phyloP scores from a whole-genome alignment of 2,329 filamentous ascomycete species.

The Diaporthe velutina region DNA sequence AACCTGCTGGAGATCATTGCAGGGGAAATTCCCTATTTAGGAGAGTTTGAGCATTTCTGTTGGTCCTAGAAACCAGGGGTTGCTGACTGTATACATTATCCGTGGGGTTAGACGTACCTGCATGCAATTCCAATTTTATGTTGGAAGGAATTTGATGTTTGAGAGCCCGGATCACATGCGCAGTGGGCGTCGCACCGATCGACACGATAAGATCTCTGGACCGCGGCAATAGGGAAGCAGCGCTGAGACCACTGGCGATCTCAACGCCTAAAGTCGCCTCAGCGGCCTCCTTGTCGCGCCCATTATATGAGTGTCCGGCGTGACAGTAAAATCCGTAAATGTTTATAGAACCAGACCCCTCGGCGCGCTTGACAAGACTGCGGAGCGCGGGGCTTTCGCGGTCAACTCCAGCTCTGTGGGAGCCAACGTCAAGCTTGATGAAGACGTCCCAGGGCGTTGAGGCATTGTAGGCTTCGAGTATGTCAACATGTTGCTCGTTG shows the following conservation, averaged over 20 bases:
- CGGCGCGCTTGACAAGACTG: neutral
- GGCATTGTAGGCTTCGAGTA: neutral
- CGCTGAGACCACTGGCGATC: neutral
- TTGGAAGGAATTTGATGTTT: neutral
- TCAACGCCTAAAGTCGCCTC: neutral
- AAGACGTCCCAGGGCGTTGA: neutral
- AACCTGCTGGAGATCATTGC: neutral
- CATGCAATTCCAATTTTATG: neutral
- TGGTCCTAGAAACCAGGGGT: neutral
- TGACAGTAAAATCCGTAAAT: neutral
- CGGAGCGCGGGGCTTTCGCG: neutral
- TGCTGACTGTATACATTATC: neutral
- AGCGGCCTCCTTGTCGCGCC: neutral
- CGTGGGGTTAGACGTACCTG: neutral
- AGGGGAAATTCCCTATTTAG: neutral
- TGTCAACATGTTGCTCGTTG: neutral
- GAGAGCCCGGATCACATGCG: neutral
- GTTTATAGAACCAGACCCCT: neutral
- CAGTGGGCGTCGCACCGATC: neutral
- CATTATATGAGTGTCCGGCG: neutral
- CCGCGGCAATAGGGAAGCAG: neutral
- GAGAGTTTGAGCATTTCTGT: neutral
- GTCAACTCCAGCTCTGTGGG: neutral
- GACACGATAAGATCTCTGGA: neutral
- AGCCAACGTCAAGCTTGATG: neutral